phyloP scores from a whole-genome alignment of 2,329 filamentous ascomycete genomes.

The Dichotomopilus funicola region DNA sequence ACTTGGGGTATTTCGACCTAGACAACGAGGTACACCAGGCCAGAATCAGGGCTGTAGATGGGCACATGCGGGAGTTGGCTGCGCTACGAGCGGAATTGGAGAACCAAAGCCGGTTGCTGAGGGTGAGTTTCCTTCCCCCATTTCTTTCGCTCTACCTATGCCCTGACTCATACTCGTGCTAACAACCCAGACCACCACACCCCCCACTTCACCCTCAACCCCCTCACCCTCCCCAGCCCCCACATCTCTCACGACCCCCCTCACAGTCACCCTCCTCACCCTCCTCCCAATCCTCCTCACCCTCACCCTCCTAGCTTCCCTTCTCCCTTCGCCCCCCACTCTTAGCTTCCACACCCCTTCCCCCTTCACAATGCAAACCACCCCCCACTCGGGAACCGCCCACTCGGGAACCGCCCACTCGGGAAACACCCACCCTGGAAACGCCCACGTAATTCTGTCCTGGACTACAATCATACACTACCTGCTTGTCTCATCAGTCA shows the following conservation, averaged over 20 bases:
- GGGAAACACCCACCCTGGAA: no score
- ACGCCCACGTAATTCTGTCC: no score
- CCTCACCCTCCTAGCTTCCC: not conserved
- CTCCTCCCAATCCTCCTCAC: constrained; percentile 2
- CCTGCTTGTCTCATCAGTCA: not conserved
- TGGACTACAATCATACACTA: not conserved
- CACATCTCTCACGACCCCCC: constrained; percentile 1
- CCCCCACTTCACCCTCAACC: constrained; percentile 3
- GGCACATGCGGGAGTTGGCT: not conserved
- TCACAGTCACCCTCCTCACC: constrained; percentile 8
- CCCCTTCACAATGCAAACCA: not conserved
- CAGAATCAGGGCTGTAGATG: not conserved
- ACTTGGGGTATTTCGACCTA: constrained; percentile 13
- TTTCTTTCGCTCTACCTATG: not conserved
- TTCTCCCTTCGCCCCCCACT: constrained; percentile 7
- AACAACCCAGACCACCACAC: not conserved
- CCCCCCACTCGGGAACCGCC: no score
- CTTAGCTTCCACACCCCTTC: not conserved
- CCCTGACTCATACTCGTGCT: no score
- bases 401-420: no score
- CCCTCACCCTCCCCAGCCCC: constrained; percentile 1
- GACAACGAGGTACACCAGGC: not conserved
- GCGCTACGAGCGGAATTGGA: not conserved
- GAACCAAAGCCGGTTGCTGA: not conserved
- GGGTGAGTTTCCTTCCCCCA: not conserved